Percentiles rank a stretch among this genome's conserved stretches.
Conservation (phyloP, 208 protist species). For the Crithidia fasciculata region DNA sequence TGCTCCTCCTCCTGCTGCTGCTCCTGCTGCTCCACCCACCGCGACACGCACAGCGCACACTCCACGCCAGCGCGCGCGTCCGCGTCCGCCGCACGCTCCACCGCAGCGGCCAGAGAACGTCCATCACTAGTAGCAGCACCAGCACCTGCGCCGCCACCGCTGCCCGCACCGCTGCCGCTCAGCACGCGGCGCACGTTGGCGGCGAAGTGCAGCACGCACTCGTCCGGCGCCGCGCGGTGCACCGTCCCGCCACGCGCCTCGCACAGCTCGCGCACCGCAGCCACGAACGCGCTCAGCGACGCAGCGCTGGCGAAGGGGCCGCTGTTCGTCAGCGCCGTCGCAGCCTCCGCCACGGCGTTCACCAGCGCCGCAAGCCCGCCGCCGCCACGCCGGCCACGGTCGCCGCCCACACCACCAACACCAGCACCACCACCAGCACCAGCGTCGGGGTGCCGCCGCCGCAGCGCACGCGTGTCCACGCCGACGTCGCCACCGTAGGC, state of each 20-base stretch:
- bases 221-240: constrained; percentile 27
- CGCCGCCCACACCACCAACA: neutral
- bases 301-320: constrained; percentile 19
- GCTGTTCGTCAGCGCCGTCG: constrained; percentile 18
- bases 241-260: constrained; percentile 21
- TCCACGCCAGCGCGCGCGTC: neutral
- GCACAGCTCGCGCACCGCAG: constrained; percentile 28
- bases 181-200: neutral
- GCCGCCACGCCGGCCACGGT: neutral
- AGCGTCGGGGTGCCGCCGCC: neutral
- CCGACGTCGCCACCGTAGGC: neutral
- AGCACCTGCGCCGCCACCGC: too few species aligned
- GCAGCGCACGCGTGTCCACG: constrained; percentile 1
- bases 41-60: neutral
- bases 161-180: neutral
- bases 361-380: constrained; percentile 8
- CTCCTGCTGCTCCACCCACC: neutral
- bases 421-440: too few species aligned
- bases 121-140: too few species aligned
- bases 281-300: constrained; percentile 22
- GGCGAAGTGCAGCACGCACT: constrained; percentile 36
- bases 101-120: too few species aligned
- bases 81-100: neutral
- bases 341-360: constrained; percentile 2
- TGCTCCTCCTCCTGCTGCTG: too few species aligned